phyloP scores from a whole-genome alignment of 2,329 filamentous ascomycete species.

The Geosmithia putterillii region DNA sequence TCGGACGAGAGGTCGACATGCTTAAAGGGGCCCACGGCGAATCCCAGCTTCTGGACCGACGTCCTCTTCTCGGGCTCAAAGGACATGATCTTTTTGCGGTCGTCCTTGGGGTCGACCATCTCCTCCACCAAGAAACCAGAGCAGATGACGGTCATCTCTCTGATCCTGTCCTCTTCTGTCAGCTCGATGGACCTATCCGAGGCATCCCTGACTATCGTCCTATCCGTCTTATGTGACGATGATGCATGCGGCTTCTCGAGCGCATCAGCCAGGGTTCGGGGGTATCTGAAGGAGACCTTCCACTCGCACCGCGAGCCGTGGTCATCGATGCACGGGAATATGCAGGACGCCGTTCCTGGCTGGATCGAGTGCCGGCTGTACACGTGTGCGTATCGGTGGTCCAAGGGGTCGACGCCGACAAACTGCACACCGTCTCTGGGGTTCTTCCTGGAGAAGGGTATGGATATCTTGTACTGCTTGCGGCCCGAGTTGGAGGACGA shows the following conservation, averaged over 20 bases:
- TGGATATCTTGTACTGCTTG: conserved; percentile 37
- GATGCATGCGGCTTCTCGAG: conserved; percentile 35
- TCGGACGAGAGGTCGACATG: conserved; percentile 76
- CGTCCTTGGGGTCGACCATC: conserved; percentile 60
- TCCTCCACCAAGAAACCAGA: conserved; percentile 85
- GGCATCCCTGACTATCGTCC: conserved; percentile 16
- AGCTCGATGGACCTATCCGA: conserved; percentile 30
- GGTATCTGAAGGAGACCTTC: conserved; percentile 78
- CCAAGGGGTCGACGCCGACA: conserved; percentile 69
- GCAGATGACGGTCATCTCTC: conserved; percentile 84
- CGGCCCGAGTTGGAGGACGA: conserved; percentile 21
- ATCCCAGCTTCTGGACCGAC: conserved; percentile 80
- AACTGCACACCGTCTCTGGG: conserved; percentile 86
- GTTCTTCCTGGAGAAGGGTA: conserved; percentile 66
- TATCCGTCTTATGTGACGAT: conserved; percentile 18
- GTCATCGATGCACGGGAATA: conserved; percentile 92
- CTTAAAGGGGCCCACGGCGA: conserved; percentile 90
- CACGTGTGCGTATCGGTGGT: conserved; percentile 77
- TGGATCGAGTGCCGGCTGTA: conserved; percentile 77
- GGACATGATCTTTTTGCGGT: conserved; percentile 75
- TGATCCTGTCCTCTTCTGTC: conserved; percentile 67
- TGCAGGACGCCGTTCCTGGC: conserved; percentile 67
- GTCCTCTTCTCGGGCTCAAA: conserved; percentile 68
- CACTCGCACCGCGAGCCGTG: conserved; percentile 70
- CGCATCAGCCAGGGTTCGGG: conserved; percentile 74